Evolutionary conservation across 106 monocot genomes (phyloP).

Genomic region (Vanilla planifolia): DNA sequence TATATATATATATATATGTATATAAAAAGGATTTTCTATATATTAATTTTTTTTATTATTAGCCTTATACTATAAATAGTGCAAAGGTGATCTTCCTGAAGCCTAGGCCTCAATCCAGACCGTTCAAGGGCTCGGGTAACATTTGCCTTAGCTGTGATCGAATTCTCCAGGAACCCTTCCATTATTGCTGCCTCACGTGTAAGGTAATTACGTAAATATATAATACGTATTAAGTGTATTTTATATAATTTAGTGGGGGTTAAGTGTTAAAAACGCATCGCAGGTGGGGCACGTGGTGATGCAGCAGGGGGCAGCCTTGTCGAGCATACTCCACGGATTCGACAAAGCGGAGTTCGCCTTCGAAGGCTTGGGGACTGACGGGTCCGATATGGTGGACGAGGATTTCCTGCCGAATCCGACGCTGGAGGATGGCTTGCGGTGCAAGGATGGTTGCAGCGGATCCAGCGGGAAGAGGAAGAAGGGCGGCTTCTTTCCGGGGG

Average conservation of each 20-base stretch:
- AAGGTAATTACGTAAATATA: too few species aligned
- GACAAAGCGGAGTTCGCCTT: slow-evolving; percentile 48
- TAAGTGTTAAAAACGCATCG: neutral
- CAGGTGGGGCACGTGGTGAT: slow-evolving; percentile 67
- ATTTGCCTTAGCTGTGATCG: slow-evolving; percentile 70
- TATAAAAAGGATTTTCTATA: neutral
- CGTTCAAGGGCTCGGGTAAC: slow-evolving; percentile 75
- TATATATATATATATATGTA: too few species aligned
- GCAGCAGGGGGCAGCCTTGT: slow-evolving; percentile 64
- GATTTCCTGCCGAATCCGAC: slow-evolving; percentile 52
- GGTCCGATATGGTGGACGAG: slow-evolving; percentile 43
- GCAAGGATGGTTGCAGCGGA: slow-evolving; percentile 16
- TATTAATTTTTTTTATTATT: neutral
- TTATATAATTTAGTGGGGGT: neutral
- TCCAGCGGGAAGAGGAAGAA: slow-evolving; percentile 11
- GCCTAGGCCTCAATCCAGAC: slow-evolving; percentile 74
- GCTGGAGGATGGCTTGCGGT: slow-evolving; percentile 34
- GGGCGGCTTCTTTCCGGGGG: slow-evolving; percentile 48
- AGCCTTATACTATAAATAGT: slow-evolving; percentile 88
- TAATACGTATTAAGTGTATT: too few species aligned
- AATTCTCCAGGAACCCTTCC: slow-evolving; percentile 78
- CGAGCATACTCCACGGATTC: slow-evolving; percentile 56
- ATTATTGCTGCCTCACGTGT: slow-evolving; percentile 80
- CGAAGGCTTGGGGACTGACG: slow-evolving; percentile 59
- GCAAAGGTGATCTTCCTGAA: slow-evolving; percentile 83